These are phyloP conservation scores for Colletotrichum sp. DNA, from an alignment of 2,329 filamentous ascomycete species.

Conservation along the genomic window DNA sequence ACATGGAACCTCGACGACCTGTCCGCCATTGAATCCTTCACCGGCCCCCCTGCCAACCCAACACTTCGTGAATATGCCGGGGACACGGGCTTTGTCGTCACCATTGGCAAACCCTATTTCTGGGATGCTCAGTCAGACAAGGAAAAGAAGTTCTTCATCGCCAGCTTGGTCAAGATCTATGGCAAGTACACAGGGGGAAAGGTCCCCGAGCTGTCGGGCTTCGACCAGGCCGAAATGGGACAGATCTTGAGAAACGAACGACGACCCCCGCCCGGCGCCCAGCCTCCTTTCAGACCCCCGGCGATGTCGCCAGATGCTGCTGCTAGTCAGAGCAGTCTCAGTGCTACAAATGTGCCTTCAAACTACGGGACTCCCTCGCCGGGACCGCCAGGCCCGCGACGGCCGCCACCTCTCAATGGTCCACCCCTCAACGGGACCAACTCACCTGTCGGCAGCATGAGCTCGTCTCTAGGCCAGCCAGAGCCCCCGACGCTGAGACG, in stretches of 20 bases:
- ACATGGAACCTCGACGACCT: conserved; percentile 97
- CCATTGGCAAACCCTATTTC: conserved; percentile 92
- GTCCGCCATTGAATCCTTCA: conserved; percentile 79
- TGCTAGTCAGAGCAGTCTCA: conserved; percentile 23
- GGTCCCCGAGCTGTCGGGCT: conserved; percentile 79
- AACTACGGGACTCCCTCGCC: conserved; percentile 39
- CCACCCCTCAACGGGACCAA: conserved; percentile 17
- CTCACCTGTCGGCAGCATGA: conserved; percentile 58
- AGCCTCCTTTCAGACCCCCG: conserved; percentile 7
- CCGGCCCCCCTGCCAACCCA: conserved; percentile 61
- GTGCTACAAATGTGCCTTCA: conserved; percentile 23
- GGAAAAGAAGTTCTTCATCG: conserved; percentile 99
- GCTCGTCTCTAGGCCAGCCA: conserved; percentile 49
- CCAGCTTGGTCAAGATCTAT: conserved; percentile 94
- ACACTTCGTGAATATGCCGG: conserved; percentile 78
- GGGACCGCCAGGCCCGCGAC: conserved; percentile 16
- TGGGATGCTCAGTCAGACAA: conserved; percentile 94
- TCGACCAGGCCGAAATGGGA: conserved; percentile 80
- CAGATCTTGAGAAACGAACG: conserved; percentile 69
- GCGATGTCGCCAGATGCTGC: conserved; percentile 11
- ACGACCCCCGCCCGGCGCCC: conserved; percentile 33
- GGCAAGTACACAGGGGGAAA: conserved; percentile 93
- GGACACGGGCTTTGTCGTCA: conserved; percentile 84
- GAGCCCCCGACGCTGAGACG: conserved; percentile 50
- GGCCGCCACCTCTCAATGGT: conserved; percentile 13